Evolutionary conservation across 2,329 filamentous ascomycete species (phyloP), one percentile per base, ranked within the genome.

Genomic region (Talaromyces rugulosus): DNA sequence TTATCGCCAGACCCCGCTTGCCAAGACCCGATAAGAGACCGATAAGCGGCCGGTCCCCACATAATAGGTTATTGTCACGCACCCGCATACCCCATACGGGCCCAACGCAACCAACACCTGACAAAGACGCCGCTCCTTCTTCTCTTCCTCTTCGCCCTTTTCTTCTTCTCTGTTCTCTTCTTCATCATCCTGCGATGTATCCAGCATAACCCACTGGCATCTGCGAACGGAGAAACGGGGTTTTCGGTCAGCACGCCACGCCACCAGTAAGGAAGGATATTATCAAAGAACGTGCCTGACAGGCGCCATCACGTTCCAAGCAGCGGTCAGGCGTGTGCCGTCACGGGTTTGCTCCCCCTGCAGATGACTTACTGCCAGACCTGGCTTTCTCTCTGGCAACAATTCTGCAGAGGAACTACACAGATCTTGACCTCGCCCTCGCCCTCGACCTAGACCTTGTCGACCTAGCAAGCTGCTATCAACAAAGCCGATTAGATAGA

Each of bases 311-410:
- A 33, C 59, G 54, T 40, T 47, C 14, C 40, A 33, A 12, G 27
- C 5, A 33, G 50, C 57, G 56, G 61, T 62, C 61, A 59, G 61
- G 52, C 59, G 61, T 56, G 14, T 16, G 34, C 50, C 50, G 28
- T 53, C 50, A 53, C 50, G 30, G 27, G 50, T 30, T 53, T 53
- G 30, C 14, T n/a, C 12, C 12, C 30, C 9, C 28, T 31, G 30
- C 50, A 31, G 30, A 53, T 53, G 50, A 53, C 50, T 28, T 53
- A 18, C 50, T 27, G 50, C 28, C 50, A 53, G 30, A 16, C 50
- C 28, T 30, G 50, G 2, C 11, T n/a, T 31, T 53, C 27, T 5
- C 50, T 53, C 12, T 51, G 23, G 44, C 36, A 40, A n/a, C 8
- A 2, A 40, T 27, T 27, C 42, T 27, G 42, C 8, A 47, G 3